Evolutionary conservation across 2,329 filamentous ascomycete species (phyloP).

Genomic region (Aspergillus ustus): DNA sequence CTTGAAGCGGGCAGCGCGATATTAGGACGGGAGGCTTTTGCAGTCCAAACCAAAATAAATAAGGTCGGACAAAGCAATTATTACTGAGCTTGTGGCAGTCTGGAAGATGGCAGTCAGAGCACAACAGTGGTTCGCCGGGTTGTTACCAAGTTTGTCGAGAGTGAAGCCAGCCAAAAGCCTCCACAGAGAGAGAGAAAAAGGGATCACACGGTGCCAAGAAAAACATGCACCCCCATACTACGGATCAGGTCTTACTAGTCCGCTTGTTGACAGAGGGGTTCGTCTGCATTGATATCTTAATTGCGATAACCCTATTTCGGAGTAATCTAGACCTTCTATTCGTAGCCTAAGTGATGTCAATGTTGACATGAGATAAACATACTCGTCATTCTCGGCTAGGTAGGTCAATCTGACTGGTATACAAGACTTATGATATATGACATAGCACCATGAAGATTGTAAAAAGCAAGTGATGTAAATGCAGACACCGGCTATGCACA

Average conservation of each 20-base stretch:
- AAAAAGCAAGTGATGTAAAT: slow-evolving; percentile 1
- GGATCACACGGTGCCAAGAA: not conserved
- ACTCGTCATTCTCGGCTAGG: not conserved
- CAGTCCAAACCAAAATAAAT: not conserved
- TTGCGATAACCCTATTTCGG: not conserved
- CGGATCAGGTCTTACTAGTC: not conserved
- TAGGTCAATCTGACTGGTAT: not conserved
- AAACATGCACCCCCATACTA: not conserved
- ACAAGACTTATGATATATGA: not conserved
- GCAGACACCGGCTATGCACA: slow-evolving; percentile 5
- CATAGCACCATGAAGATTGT: too few relatives aligned
- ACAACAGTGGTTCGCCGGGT: not conserved
- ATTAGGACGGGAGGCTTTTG: not conserved
- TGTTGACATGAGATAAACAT: not conserved
- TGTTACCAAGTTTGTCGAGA: not conserved
- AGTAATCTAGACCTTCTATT: not conserved
- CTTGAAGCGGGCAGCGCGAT: slow-evolving; percentile 6
- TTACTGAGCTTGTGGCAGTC: not conserved
- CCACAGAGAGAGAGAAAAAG: too few relatives aligned
- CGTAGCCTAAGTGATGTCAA: not conserved
- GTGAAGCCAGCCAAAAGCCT: not conserved
- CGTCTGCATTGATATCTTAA: not conserved
- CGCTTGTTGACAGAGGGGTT: not conserved
- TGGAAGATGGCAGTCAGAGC: not conserved
- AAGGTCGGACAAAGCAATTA: not conserved